phyloP scores from a whole-genome alignment of 352 stramenopile species.

The Phytopythium cucurbitacearum region DNA sequence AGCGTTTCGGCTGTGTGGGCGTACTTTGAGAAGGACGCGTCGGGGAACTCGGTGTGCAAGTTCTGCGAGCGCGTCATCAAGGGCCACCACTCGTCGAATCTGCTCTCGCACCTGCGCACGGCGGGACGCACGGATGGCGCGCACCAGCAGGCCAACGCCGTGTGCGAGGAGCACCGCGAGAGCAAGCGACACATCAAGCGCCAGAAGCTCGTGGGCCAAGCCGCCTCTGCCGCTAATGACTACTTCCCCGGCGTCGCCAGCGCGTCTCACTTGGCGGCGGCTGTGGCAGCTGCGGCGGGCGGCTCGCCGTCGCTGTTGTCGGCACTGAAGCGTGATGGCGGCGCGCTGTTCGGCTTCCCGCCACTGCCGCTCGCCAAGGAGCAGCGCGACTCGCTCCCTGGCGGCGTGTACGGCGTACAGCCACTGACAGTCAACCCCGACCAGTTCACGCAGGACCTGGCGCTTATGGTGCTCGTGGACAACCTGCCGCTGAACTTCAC shows the following conservation, averaged over 20 bases:
- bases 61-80: conserved; percentile 85
- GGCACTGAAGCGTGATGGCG: conserved; percentile 21
- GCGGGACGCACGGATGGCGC: conserved; percentile 58
- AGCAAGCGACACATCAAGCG: conserved; percentile 75
- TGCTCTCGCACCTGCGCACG: conserved; percentile 76
- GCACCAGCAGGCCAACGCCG: conserved; percentile 68
- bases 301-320: conserved; percentile 21
- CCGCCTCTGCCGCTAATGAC: conserved; percentile 19
- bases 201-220: conserved; percentile 57
- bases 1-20: conserved; percentile 80
- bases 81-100: conserved; percentile 79
- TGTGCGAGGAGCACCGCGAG: conserved; percentile 79
- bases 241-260: conserved; percentile 10
- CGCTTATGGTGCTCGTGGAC: conserved; percentile 66
- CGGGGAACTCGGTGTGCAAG: conserved; percentile 79
- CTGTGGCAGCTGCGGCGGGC: conserved; percentile 32
- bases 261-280: conserved; percentile 31
- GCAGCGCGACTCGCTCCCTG: conserved; percentile 22
- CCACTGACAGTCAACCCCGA: conserved; percentile 39
- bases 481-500: conserved; percentile 68
- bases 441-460: conserved; percentile 69
- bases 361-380: conserved; percentile 33
- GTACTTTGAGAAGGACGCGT: conserved; percentile 77
- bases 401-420: conserved; percentile 15
- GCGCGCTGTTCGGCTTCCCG: conserved; percentile 17